Base-by-base conservation (phyloP, 495 filamentous ascomycete species). In the Cercophora scortea region DNA sequence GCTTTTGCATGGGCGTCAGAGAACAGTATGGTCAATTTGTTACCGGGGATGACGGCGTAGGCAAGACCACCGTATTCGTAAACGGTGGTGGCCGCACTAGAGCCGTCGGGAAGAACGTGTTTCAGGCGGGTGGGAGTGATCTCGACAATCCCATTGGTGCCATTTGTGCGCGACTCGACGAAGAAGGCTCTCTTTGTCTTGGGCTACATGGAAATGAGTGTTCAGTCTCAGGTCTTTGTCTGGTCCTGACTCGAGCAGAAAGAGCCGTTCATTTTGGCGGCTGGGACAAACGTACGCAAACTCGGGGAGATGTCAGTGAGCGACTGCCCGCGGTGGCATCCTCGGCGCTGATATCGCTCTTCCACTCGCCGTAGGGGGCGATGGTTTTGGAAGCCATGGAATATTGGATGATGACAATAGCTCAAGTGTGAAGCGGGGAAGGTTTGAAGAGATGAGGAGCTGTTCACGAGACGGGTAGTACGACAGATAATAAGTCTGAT, bases 11-110 rank as follows among this genome's bases (percentile, higher is more conserved):
- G 53, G 32, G 61, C 54, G 33, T 79, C 71, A 3, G 68, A 59
- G 45, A 79, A 74, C 33, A 77, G 52, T 33, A 79, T 60, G 44
- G 62, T 52, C 8, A 50, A n/a, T 25, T 12, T 25, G 0, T 68
- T 5, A 5, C 25, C 69, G n/a, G 60, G 53, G 17, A 67, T 62
- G 7, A 65, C 53, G 3, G 49, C 60, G 57, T 59, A 67, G 42
- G 57, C 62, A 50, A 49, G 65, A 42, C 65, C 73, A 8, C 72
- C 73, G 56, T 75, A 75, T 40, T 76, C 75, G 50, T 79, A 75
- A 18, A 79, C 65, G 0, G 48, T 58, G 11, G 63, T 71, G 12
- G 58, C 55, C 0, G 70, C 75, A 54, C 63, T 71, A 56, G 67
- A 64, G n/a, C 63, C 48, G 43, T 58, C 57, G 5, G 73, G 71